These are phyloP conservation scores for Stephania cephalantha DNA, from an alignment of 164 flowering plant species.

Conservation along the genomic window DNA sequence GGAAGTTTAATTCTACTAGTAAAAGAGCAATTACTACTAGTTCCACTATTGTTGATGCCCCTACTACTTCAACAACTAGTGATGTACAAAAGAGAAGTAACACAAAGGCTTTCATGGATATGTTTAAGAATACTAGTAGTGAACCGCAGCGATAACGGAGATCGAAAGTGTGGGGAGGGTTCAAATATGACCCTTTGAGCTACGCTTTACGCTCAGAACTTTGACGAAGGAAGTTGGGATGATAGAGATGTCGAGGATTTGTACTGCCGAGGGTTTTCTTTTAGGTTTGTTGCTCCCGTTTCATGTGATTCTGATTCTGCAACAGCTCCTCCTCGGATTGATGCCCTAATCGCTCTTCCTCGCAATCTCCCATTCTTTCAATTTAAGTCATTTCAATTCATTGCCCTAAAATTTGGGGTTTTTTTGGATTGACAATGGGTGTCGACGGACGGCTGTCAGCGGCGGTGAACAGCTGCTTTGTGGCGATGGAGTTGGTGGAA, in stretches of 20 bases:
- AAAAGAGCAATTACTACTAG: background rate
- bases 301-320: background rate
- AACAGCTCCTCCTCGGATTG: background rate
- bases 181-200: conserved; percentile 37
- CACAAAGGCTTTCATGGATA: conserved; percentile 3
- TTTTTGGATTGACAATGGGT: no score
- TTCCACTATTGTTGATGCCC: no score
- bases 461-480: no score
- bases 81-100: no score
- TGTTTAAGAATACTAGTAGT: no score
- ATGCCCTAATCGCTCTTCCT: conserved; percentile 8
- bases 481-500: no score
- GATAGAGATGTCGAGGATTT: conserved; percentile 2
- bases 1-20: conserved; percentile 7
- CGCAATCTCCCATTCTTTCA: conserved; percentile 28
- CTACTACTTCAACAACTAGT: no score
- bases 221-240: conserved; percentile 31
- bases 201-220: conserved; percentile 31
- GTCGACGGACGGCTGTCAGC: no score
- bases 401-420: no score
- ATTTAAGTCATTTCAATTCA: background rate
- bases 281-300: conserved; percentile 28
- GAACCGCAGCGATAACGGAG: no score
- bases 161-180: conserved; percentile 14
- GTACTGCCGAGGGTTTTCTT: conserved; percentile 22